Base-by-base conservation (phyloP, 176 grass and related monocot genomes). In the Puccinellia tenuiflora region DNA sequence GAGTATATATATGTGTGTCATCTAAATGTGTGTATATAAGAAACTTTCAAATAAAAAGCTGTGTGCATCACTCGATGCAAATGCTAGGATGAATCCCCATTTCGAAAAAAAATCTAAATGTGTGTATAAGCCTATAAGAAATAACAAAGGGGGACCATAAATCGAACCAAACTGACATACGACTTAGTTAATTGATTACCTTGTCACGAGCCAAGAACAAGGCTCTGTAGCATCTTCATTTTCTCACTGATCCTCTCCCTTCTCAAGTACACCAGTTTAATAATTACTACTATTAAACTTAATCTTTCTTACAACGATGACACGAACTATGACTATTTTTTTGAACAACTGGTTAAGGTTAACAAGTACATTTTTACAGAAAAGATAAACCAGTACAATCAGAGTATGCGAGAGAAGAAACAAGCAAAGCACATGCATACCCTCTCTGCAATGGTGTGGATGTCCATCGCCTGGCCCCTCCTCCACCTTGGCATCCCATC, bases 121-220 rank as follows among this genome's bases (percentile, higher is more conserved):
- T n/a, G n/a, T n/a, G n/a, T n/a, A n/a, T n/a, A n/a, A n/a, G n/a
- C n/a, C 5, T 18, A 33, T 28, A 9, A 34, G 4, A 42, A 42
- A 38, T 74, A 9, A 13, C 12, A 11, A 38, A 38, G 3, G 35
- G 0, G 26, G 42, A 31, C 10, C 45, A 73, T 48, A 73, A 9
- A 6, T 73, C 43, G 24, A 48, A 30, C 4, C 25, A 12, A 33
- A 48, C 14, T 26, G 21, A 31, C 2, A 22, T 15, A 7, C 10
- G 15, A 43, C 10, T 54, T 24, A 84, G 45, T 7, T 46, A 46
- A 46, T 46, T 46, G 45, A 46, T 46, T 46, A 15, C 82, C 71
- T 77, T 77, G 29, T 85, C 73, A 68, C 82, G n/a, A 85, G 1
- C 73, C 73, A 78, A 74, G 74, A 78, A 85, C 83, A 21, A 78